Evolutionary conservation across 2,329 filamentous ascomycete species (phyloP).

Genomic region (Thielaviopsis cerberus): DNA sequence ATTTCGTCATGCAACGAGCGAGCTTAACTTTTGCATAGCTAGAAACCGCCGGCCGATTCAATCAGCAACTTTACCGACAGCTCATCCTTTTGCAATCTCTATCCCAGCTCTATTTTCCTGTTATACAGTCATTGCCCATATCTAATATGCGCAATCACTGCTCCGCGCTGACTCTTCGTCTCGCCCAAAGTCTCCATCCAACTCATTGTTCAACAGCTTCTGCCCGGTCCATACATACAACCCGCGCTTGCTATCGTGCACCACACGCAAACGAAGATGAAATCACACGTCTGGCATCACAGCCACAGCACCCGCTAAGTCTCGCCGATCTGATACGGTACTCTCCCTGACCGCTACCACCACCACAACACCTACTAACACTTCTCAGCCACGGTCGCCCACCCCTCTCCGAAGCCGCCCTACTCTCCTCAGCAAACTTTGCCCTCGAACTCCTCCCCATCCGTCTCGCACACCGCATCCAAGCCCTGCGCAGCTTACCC

Average conservation of each 20-base stretch:
- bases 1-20: no score
- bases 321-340: conserved; percentile 80
- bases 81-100: no score
- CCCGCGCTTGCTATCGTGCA: neutral
- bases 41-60: no score
- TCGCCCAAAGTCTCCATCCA: no score
- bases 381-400: conserved; percentile 52
- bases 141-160: no score
- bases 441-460: conserved; percentile 82
- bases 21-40: no score
- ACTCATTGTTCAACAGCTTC: no score
- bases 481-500: conserved; percentile 78
- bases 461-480: conserved; percentile 81
- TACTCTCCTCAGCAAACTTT: conserved; percentile 86
- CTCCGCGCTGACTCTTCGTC: no score
- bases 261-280: conserved; percentile 46
- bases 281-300: conserved; percentile 58
- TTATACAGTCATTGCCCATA: no score
- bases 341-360: conserved; percentile 4
- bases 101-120: no score
- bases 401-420: conserved; percentile 58
- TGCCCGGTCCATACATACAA: neutral
- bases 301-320: conserved; percentile 63
- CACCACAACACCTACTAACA: neutral
- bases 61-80: no score